phyloP scores from a whole-genome alignment of 2,329 filamentous ascomycete species.

The Sporothrix protearum region DNA sequence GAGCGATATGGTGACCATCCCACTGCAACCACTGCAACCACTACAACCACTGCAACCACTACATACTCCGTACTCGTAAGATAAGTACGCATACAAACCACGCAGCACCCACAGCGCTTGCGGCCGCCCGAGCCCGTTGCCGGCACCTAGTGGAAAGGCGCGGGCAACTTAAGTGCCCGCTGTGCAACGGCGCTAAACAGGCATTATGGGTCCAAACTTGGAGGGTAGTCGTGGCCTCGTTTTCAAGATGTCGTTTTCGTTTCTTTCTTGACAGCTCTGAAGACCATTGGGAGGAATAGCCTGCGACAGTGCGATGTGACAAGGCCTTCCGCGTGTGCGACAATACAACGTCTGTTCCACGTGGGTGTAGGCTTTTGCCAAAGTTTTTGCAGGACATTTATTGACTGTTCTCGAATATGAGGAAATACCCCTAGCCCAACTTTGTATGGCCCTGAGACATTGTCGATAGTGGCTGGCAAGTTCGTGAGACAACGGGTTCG shows the following conservation, averaged over 20 bases:
- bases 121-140: slow-evolving; percentile 24
- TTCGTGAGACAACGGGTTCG: background rate
- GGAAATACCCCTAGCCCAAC: background rate
- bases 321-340: background rate
- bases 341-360: background rate
- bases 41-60: too few species aligned
- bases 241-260: too few species aligned
- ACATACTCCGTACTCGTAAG: too few species aligned
- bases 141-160: slow-evolving; percentile 15
- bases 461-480: background rate
- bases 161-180: background rate
- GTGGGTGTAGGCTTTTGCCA: background rate
- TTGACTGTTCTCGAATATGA: background rate
- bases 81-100: too few species aligned
- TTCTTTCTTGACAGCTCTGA: background rate
- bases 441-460: background rate
- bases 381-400: background rate
- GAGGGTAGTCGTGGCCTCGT: too few species aligned
- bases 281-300: too few species aligned
- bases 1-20: slow-evolving; percentile 18
- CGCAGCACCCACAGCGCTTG: background rate
- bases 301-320: background rate
- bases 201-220: background rate
- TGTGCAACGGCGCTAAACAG: slow-evolving; percentile 5
- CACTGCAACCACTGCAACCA: background rate